phyloP scores from a whole-genome alignment of 176 grass and related monocot genomes.

The Phoenix roebelenii region DNA sequence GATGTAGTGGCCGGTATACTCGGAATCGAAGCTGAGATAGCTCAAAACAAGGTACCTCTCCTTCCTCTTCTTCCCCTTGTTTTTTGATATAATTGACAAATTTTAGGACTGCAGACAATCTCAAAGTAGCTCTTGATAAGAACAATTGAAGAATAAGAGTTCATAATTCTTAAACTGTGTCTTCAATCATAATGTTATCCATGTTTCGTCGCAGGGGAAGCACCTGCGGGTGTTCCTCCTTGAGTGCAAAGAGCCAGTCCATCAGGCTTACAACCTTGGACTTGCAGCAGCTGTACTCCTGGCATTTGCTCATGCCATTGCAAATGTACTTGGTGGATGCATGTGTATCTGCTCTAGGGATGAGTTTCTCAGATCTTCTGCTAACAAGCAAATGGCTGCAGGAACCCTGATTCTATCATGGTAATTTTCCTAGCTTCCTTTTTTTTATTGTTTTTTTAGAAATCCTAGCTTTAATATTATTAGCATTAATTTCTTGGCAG shows the following conservation, averaged over 20 bases:
- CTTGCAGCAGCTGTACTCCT: constrained; percentile 58
- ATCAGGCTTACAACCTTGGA: constrained; percentile 68
- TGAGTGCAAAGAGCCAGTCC: constrained; percentile 79
- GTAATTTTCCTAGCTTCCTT: constrained; percentile 17
- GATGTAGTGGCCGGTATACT: constrained; percentile 61
- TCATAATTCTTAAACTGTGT: too few species aligned
- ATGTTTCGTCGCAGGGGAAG: constrained; percentile 25
- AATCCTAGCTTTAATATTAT: not conserved
- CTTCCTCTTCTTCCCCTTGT: too few species aligned
- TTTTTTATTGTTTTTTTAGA: too few species aligned
- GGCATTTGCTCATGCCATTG: constrained; percentile 48
- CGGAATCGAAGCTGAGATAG: constrained; percentile 57
- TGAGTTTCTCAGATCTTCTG: constrained; percentile 8
- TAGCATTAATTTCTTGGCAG: not conserved
- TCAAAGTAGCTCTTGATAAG: too few species aligned
- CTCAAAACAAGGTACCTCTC: constrained; percentile 56
- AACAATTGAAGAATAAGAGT: too few species aligned
- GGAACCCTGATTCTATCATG: constrained; percentile 56
- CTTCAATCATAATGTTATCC: too few species aligned
- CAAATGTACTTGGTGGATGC: constrained; percentile 66
- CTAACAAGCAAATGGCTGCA: constrained; percentile 51
- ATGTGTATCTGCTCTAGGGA: constrained; percentile 49
- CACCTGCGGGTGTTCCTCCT: constrained; percentile 47
- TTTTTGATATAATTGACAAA: too few species aligned
- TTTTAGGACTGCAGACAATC: too few species aligned